Conservation (phyloP, 2,329 filamentous ascomycete genomes). For the Bimuria novae-zelandiae region DNA sequence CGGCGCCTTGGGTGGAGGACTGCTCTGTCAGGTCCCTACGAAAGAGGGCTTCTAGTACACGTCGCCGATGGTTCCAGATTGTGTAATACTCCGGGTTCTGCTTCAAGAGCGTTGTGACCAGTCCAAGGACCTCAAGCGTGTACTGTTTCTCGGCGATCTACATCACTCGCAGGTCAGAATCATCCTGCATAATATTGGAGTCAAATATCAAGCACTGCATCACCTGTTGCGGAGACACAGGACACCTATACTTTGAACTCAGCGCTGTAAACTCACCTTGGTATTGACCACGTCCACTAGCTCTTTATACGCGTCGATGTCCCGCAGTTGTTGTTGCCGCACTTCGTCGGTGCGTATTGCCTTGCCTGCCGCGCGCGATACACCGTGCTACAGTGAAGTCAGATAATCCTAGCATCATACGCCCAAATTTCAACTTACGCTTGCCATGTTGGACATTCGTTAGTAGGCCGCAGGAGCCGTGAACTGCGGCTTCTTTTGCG, state of each 20-base stretch:
- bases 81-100: slow-evolving; percentile 90
- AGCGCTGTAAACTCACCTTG: slow-evolving; percentile 55
- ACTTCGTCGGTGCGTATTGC: slow-evolving; percentile 69
- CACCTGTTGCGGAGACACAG: no score
- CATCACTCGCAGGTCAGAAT: neutral
- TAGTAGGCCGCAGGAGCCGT: slow-evolving; percentile 12
- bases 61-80: slow-evolving; percentile 85
- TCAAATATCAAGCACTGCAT: no score
- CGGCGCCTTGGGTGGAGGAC: slow-evolving; percentile 33
- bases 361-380: slow-evolving; percentile 65
- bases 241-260: no score
- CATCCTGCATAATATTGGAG: neutral
- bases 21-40: slow-evolving; percentile 32
- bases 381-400: slow-evolving; percentile 71
- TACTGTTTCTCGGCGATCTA: slow-evolving; percentile 55
- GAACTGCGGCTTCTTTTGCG: slow-evolving; percentile 19
- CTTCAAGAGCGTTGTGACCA: slow-evolving; percentile 73
- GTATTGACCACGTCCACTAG: slow-evolving; percentile 70
- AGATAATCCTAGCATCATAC: slow-evolving; percentile 7
- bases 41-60: slow-evolving; percentile 68
- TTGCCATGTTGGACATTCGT: slow-evolving; percentile 46
- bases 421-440: slow-evolving; percentile 38
- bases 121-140: slow-evolving; percentile 63
- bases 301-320: slow-evolving; percentile 75
- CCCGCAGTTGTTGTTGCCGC: slow-evolving; percentile 70